These are phyloP conservation scores for Euryodendron excelsum DNA, from an alignment of 148 eudicot species.

Conservation along the genomic window DNA sequence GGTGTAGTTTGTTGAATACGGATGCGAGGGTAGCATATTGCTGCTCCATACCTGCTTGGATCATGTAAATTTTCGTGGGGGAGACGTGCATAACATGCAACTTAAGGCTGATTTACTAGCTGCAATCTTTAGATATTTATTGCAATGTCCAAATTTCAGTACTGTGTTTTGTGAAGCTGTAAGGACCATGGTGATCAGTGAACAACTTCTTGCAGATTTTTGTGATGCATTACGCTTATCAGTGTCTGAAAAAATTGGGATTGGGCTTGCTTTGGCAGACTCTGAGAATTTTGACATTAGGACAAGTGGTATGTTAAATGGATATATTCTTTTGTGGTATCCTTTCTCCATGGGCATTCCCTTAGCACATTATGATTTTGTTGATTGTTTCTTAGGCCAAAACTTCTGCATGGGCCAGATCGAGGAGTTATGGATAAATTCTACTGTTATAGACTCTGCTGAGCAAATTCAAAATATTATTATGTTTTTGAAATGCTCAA, in stretches of 20 bases:
- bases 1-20: constrained; percentile 16
- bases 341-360: not conserved
- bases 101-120: constrained; percentile 8
- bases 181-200: constrained; percentile 7
- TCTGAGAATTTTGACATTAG: constrained; percentile 14
- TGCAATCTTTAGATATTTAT: constrained; percentile 10
- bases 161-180: constrained; percentile 13
- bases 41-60: constrained; percentile 23
- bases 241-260: constrained; percentile 8
- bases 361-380: not conserved
- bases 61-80: not conserved
- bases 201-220: constrained; percentile 1
- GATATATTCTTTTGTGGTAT: not conserved
- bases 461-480: constrained; percentile 20
- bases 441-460: constrained; percentile 1
- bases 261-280: constrained; percentile 18
- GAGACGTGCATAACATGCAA: constrained; percentile 6
- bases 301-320: constrained; percentile 1
- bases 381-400: constrained; percentile 10
- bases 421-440: constrained; percentile 1
- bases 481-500: constrained; percentile 3
- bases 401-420: constrained; percentile 19
- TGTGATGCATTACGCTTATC: constrained; percentile 13
- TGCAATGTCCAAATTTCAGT: constrained; percentile 15
- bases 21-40: constrained; percentile 15